Evolutionary conservation across 495 filamentous ascomycete genomes (phyloP).

Genomic region (Lepraria neglecta): DNA sequence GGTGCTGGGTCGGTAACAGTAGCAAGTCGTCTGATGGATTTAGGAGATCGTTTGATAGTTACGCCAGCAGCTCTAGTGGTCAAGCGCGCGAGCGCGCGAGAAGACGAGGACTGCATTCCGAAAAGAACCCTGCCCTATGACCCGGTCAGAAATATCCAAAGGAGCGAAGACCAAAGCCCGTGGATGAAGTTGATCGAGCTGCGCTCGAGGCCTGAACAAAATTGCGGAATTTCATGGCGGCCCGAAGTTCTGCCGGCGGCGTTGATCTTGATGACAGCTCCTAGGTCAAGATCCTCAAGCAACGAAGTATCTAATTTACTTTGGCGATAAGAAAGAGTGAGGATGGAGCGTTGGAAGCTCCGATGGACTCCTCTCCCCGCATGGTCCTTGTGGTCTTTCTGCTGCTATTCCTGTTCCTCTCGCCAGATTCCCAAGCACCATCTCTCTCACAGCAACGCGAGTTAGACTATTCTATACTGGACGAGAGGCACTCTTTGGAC

Average conservation of each 20-base stretch:
- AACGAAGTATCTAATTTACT: not conserved
- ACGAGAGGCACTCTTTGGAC: slow-evolving; percentile 53
- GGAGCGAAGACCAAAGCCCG: not conserved
- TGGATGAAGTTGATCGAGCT: too few species aligned
- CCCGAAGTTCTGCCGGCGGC: not conserved
- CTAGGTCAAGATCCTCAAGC: too few species aligned
- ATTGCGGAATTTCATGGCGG: slow-evolving; percentile 4
- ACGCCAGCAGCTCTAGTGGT: slow-evolving; percentile 6
- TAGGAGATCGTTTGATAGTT: not conserved
- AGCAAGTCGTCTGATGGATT: slow-evolving; percentile 22
- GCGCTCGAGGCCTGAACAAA: not conserved
- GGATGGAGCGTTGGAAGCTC: slow-evolving; percentile 1
- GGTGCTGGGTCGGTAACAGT: slow-evolving; percentile 23
- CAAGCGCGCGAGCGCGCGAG: slow-evolving; percentile 12
- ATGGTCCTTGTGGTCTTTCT: slow-evolving; percentile 44
- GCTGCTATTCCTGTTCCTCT: slow-evolving; percentile 45
- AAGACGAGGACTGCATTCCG: slow-evolving; percentile 11
- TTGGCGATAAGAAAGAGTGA: not conserved
- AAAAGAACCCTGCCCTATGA: too few species aligned
- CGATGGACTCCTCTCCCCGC: slow-evolving; percentile 37
- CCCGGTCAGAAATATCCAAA: too few species aligned
- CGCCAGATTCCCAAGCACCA: slow-evolving; percentile 40
- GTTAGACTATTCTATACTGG: slow-evolving; percentile 39
- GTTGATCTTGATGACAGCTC: slow-evolving; percentile 3
- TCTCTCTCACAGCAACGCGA: slow-evolving; percentile 44